Conservation (phyloP, 306 rosid genomes). For the Sphenostylis stenocarpa region DNA sequence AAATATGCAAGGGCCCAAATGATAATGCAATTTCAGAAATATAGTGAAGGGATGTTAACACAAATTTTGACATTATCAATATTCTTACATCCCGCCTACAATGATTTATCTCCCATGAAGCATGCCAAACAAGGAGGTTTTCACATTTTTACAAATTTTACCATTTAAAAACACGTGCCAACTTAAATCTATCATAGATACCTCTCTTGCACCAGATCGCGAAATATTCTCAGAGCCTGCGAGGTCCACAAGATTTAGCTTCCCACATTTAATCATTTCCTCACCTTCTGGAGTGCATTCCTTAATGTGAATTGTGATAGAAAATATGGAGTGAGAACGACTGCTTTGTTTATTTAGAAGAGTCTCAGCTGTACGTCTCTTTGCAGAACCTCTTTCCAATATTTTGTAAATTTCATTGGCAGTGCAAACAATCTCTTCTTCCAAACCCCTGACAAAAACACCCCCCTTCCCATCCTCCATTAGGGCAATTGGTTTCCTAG, state of each 20-base stretch:
- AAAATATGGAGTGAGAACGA: constrained; percentile 98
- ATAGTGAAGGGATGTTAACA: not conserved
- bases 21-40: constrained; percentile 3
- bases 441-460: constrained; percentile 95
- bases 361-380: constrained; percentile 99
- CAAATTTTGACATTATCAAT: not conserved
- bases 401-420: constrained; percentile 98
- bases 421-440: constrained; percentile 98
- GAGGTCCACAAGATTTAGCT: constrained; percentile 96
- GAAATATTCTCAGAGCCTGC: constrained; percentile 99
- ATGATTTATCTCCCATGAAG: not conserved
- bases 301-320: constrained; percentile 97
- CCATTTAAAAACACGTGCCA: constrained; percentile 6
- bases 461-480: constrained; percentile 99
- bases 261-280: constrained; percentile 99
- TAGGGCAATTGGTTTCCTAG: constrained; percentile 95
- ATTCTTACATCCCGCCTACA: constrained; percentile 11
- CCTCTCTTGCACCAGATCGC: constrained; percentile 99
- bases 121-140: constrained; percentile 5
- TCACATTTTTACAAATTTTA: constrained; percentile 19
- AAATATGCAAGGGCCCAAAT: not conserved
- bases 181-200: constrained; percentile 38
- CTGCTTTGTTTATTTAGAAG: constrained; percentile 99
- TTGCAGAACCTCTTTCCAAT: constrained; percentile 96
- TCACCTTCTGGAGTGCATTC: constrained; percentile 99